Base-by-base conservation (phyloP, 1,284 basidiomycete genomes). In the Ustilago lituana region DNA sequence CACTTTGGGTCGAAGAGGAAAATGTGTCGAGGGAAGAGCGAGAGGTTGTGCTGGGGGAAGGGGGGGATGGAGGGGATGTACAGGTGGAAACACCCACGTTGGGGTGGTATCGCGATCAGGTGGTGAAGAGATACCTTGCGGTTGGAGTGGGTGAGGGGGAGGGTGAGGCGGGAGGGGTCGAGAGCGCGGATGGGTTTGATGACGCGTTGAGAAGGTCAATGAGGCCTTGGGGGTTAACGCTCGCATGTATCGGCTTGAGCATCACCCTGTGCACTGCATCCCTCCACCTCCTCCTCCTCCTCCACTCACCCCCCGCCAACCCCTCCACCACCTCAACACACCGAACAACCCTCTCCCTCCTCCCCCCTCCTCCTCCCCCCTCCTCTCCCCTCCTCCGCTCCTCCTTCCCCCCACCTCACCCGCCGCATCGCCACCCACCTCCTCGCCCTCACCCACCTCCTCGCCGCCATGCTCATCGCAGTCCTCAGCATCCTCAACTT, bases 401-500 rank as follows among this genome's bases (percentile, higher is more conserved):
- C 12, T 46, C 37, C 4, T 24, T 20, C 54, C 26, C 50, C 22
- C 17, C 26, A 38, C 20, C 57, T 43, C 8, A 20, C 43, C 8
- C 51, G 47, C n/a, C 54, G 56, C 9, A 51, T 73, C 20, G 69
- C 52, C 39, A 33, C 51, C n/a, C 66, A 70, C n/a, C 40, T 78
- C 17, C 61, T 71, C 17, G 65, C 73, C 7, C 74, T 80, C 40
- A 60, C 74, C 19, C 62, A 76, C 10, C 57, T 80, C 3, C 62
- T 79, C 26, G 68, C 72, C 0, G 77, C 77, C 17, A 75, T 78
- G 67, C 50, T 77, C 0, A 41, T 66, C 5, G 72, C 70, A 8
- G 71, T 77, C 5, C 44, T 78, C 19, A 74, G 70, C 40, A 58
- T 76, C 14, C 59, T 76, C 38, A 80, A 80, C 39, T 75, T 77